Base-by-base conservation (phyloP, 306 rosid genomes). In the Psophocarpus tetragonolobus region DNA sequence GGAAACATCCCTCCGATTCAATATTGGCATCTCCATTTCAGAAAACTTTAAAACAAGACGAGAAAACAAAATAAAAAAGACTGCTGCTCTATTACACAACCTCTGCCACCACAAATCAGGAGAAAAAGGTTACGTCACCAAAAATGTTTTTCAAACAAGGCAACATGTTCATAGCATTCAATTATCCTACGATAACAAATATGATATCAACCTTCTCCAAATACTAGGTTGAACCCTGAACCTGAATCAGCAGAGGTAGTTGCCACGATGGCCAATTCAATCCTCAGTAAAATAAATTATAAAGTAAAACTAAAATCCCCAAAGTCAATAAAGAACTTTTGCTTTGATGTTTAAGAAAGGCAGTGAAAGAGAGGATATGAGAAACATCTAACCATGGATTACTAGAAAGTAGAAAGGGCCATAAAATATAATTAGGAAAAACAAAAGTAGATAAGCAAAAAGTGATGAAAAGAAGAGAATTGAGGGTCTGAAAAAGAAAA, bases 321-420 rank as follows among this genome's bases (percentile, higher is more conserved):
- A 71, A 50, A 79, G 41, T 21, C 74, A 65, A 27, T 9, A 23
- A 32, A 3, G 20, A 79, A 20, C 20, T 50, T 72, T 66, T 12
- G 66, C 30, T 73, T 54, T 29, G 48, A 65, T 64, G 32, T 30
- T 44, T 60, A 8, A 29, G 21, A 73, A 20, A 26, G 5, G 47
- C 6, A 56, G 24, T 72, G 15, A 41, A 70, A 29, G 17, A 23
- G 54, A 65, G 12, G 5, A 50, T 27, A 9, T 20, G 33, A 64
- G 39, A 15, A 70, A 6, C 71, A 70, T 44, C 15, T 53, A 3
- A 3, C 17, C 68, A 29, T 29, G 8, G n/a, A n/a, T n/a, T n/a
- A n/a, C n/a, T n/a, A n/a, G n/a, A n/a, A n/a, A n/a, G n/a, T n/a
- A n/a, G n/a, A n/a, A n/a, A n/a, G n/a, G n/a, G n/a, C n/a, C n/a